Evolutionary conservation across 176 grass and related monocot genomes (phyloP).

Genomic region (Carex parvula): DNA sequence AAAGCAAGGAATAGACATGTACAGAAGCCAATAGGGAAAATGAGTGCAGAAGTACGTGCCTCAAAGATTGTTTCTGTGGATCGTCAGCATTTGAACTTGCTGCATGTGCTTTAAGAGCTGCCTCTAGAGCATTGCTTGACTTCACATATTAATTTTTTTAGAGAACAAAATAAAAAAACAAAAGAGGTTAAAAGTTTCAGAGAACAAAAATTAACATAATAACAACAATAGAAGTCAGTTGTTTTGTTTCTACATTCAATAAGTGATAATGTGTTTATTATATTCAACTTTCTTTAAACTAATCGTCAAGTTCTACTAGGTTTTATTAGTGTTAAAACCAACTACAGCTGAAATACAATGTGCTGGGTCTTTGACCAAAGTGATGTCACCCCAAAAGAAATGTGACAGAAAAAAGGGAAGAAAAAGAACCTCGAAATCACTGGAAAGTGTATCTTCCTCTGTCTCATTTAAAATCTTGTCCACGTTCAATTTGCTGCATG

Average conservation of each 20-base stretch:
- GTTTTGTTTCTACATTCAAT: neutral
- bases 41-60: conserved; percentile 53
- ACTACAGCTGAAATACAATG: neutral
- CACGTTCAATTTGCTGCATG: conserved; percentile 15
- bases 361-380: neutral
- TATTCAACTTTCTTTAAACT: neutral
- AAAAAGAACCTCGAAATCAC: conserved; percentile 10
- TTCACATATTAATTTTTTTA: conserved; percentile 30
- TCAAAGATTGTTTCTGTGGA: conserved; percentile 33
- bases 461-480: neutral
- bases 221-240: neutral
- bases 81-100: conserved; percentile 54
- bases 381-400: neutral
- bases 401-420: neutral
- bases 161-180: conserved; percentile 27
- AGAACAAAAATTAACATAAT: conserved; percentile 21
- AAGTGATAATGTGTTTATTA: neutral
- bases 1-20: conserved; percentile 43
- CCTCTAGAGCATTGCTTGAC: conserved; percentile 43
- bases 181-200: conserved; percentile 35
- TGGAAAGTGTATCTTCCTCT: neutral
- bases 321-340: neutral
- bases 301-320: neutral
- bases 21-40: conserved; percentile 9
- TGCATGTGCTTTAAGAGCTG: conserved; percentile 51